Conservation (phyloP, 768 basidiomycete species). For the Pleurotus ostreatus region DNA sequence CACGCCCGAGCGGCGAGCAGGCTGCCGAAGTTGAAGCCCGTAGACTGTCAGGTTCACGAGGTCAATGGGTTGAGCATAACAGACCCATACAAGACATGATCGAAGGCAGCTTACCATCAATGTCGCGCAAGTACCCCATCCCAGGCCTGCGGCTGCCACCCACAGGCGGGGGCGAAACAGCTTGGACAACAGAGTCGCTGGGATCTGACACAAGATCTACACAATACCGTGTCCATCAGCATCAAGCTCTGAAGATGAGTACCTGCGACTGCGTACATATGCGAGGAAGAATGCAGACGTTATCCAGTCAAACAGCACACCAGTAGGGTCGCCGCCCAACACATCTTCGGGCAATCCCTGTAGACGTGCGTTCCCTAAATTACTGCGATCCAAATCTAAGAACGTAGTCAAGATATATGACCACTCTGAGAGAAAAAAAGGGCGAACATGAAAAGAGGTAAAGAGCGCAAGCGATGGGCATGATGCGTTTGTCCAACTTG, state of each 20-base stretch:
- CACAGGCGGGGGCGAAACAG: slow-evolving; percentile 64
- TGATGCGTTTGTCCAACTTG: slow-evolving; percentile 63
- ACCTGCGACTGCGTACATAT: slow-evolving; percentile 44
- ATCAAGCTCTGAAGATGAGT: neutral
- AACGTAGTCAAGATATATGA: neutral
- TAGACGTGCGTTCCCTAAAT: slow-evolving; percentile 75
- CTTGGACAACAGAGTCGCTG: slow-evolving; percentile 63
- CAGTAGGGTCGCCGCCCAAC: slow-evolving; percentile 65
- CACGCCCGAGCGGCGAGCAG: slow-evolving; percentile 55
- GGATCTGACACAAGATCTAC: slow-evolving; percentile 68
- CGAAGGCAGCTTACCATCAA: slow-evolving; percentile 49
- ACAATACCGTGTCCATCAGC: neutral
- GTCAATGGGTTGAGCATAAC: neutral
- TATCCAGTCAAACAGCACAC: slow-evolving; percentile 70
- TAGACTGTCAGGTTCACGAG: slow-evolving; percentile 36
- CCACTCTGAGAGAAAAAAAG: neutral
- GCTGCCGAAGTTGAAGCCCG: slow-evolving; percentile 56
- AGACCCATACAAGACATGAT: neutral
- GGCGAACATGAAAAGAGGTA: slow-evolving; percentile 76
- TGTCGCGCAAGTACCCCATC: slow-evolving; percentile 73
- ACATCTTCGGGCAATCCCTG: slow-evolving; percentile 64
- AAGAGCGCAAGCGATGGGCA: slow-evolving; percentile 69
- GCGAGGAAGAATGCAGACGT: slow-evolving; percentile 77
- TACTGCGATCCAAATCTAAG: slow-evolving; percentile 68
- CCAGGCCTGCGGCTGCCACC: slow-evolving; percentile 61